phyloP scores from a whole-genome alignment of 2,329 filamentous ascomycete species.

The Bretziella fagacearum region DNA sequence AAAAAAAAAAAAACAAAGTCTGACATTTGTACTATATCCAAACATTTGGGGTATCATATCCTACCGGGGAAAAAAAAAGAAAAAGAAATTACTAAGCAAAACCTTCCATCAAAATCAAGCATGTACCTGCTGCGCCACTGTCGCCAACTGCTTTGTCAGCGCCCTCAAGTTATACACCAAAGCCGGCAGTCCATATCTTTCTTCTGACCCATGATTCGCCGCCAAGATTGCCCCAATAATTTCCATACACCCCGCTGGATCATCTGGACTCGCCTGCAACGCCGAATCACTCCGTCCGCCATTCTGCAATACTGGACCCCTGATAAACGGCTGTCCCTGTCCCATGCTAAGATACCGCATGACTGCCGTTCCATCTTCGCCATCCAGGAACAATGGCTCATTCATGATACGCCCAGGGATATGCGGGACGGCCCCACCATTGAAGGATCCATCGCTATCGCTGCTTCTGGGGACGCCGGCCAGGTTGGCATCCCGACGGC shows the following conservation, averaged over 20 bases:
- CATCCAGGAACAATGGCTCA: constrained; percentile 37
- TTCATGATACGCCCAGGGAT: constrained; percentile 21
- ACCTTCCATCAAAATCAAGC: not conserved
- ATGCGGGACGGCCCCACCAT: constrained; percentile 16
- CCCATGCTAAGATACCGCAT: constrained; percentile 41
- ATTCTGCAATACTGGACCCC: constrained; percentile 18
- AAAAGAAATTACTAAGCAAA: not conserved
- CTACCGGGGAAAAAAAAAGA: not conserved
- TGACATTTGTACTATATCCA: not conserved
- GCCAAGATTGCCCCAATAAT: constrained; percentile 39
- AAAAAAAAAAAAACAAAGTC: not conserved
- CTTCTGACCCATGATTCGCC: constrained; percentile 29
- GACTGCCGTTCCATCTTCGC: constrained; percentile 32
- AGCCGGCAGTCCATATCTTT: constrained; percentile 32
- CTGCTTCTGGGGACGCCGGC: constrained; percentile 19
- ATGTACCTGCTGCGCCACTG: constrained; percentile 25
- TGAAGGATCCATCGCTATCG: constrained; percentile 14
- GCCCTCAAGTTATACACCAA: constrained; percentile 52
- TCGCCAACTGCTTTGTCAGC: constrained; percentile 42
- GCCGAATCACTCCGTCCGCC: not conserved
- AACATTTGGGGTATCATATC: not conserved
- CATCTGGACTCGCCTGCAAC: constrained; percentile 30
- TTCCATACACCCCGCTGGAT: constrained; percentile 42
- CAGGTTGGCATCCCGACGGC: constrained; percentile 36
- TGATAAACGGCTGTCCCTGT: constrained; percentile 36